A percentile compares a stretch with the other conserved stretches of the same genome.
These are phyloP conservation scores for Bryum argenteum DNA, from an alignment of 225 moss, liverwort and hornwort genomes.

Conservation along the genomic window DNA sequence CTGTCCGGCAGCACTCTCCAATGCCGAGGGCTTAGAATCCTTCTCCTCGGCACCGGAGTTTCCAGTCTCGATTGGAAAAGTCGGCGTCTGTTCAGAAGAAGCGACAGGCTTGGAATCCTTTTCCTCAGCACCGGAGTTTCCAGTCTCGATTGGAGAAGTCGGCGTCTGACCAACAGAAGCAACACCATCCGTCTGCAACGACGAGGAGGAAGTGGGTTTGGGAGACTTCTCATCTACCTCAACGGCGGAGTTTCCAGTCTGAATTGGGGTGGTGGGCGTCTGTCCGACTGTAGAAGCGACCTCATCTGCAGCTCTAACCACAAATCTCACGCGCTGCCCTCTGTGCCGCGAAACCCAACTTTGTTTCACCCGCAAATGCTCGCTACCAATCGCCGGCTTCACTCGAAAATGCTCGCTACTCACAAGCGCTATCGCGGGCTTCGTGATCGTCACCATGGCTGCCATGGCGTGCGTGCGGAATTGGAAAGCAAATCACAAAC, in stretches of 20 bases:
- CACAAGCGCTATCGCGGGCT: constrained; percentile 25
- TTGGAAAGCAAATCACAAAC: no score
- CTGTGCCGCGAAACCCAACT: constrained; percentile 16
- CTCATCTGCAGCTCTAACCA: constrained; percentile 61
- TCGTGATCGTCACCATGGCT: constrained; percentile 46
- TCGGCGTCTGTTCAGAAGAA: constrained; percentile 45
- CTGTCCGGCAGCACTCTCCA: constrained; percentile 52
- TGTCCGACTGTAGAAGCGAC: constrained; percentile 40
- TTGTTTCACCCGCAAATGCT: constrained; percentile 10
- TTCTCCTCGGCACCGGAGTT: constrained; percentile 19
- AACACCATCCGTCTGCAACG: constrained; percentile 58
- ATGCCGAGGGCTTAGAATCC: constrained; percentile 46
- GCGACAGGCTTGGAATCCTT: neutral
- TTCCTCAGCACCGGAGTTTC: constrained; percentile 12
- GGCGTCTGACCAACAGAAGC: constrained; percentile 46
- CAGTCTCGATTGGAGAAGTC: constrained; percentile 11
- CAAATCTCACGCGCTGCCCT: constrained; percentile 30
- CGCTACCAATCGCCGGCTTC: neutral
- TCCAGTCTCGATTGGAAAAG: constrained; percentile 16
- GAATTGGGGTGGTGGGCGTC: constrained; percentile 28
- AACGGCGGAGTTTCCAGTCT: constrained; percentile 8
- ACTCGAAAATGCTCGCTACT: constrained; percentile 1
- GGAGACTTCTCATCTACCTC: constrained; percentile 18
- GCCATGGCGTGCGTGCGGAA: constrained; percentile 18
- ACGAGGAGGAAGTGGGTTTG: constrained; percentile 52